Conservation (phyloP, 1,284 basidiomycete genomes). For the Ustilago hordei region DNA sequence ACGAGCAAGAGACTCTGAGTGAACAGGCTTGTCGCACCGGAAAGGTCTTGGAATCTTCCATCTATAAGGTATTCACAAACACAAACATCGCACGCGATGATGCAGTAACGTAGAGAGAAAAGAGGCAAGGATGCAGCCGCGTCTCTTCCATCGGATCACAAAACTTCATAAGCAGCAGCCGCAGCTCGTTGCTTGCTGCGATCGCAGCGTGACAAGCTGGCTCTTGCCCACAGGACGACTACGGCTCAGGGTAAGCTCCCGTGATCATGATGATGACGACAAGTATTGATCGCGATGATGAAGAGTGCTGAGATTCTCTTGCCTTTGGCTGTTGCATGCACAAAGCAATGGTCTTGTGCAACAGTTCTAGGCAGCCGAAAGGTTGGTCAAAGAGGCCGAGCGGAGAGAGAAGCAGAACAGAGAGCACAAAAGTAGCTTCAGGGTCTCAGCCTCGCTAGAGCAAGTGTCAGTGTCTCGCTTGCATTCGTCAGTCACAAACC, state of each 20-base stretch:
- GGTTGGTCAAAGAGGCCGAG: background rate
- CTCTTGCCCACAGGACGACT: background rate
- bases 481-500: constrained; percentile 2
- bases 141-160: constrained; percentile 1
- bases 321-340: background rate
- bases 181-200: background rate
- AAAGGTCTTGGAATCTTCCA: constrained; percentile 18
- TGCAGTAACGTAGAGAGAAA: background rate
- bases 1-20: constrained; percentile 15
- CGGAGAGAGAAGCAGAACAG: constrained; percentile 6
- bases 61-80: background rate
- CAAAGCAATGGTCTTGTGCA: too few relatives aligned
- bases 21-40: constrained; percentile 24
- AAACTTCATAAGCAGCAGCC: constrained; percentile 2
- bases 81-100: background rate
- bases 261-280: background rate
- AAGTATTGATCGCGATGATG: background rate
- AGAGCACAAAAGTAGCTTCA: background rate
- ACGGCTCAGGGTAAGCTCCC: background rate
- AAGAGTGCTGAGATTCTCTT: background rate
- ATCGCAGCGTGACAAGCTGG: background rate
- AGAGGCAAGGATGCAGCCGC: background rate
- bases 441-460: constrained; percentile 11
- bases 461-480: constrained; percentile 7
- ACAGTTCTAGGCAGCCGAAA: background rate